Conservation (phyloP, 371 early-diverging fungal genomes). For the Syncephalastrum contaminatum region DNA sequence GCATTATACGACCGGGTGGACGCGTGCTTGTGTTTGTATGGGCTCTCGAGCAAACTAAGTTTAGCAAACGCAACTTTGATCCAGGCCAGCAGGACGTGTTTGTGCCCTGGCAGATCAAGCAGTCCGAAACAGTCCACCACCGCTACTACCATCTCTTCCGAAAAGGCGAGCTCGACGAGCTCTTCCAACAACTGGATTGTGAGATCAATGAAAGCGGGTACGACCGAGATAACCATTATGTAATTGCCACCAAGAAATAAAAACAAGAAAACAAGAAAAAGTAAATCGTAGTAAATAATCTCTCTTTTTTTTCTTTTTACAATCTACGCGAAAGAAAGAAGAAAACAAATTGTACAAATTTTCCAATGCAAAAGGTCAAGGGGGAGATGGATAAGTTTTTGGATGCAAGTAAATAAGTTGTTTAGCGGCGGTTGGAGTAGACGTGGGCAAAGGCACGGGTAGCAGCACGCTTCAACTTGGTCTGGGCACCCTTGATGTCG, state of each 20-base stretch:
- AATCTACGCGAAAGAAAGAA: constrained; percentile 1
- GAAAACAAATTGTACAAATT: constrained; percentile 1
- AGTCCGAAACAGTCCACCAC: constrained; percentile 51
- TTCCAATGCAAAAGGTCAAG: no score
- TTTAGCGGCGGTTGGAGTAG: constrained; percentile 58
- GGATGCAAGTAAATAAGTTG: constrained; percentile 4
- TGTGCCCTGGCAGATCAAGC: constrained; percentile 84
- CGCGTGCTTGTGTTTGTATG: constrained; percentile 88
- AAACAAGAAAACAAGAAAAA: neutral
- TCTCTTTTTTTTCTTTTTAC: constrained; percentile 4
- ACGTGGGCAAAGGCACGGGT: constrained; percentile 75
- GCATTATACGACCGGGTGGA: constrained; percentile 76
- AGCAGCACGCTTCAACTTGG: constrained; percentile 88
- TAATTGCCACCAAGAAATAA: constrained; percentile 45
- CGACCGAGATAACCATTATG: constrained; percentile 94
- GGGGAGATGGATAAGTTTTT: constrained; percentile 6
- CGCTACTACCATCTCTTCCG: constrained; percentile 94
- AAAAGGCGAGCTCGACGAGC: constrained; percentile 79
- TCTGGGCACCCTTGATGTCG: constrained; percentile 83
- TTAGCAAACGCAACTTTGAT: constrained; percentile 75
- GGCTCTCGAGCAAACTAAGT: constrained; percentile 88
- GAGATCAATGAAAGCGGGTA: constrained; percentile 73
- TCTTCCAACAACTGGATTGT: constrained; percentile 36
- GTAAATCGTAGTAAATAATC: no score
- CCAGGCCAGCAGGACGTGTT: constrained; percentile 85